Conservation (phyloP, 768 basidiomycete genomes). For the Collybiopsis luxurians region DNA sequence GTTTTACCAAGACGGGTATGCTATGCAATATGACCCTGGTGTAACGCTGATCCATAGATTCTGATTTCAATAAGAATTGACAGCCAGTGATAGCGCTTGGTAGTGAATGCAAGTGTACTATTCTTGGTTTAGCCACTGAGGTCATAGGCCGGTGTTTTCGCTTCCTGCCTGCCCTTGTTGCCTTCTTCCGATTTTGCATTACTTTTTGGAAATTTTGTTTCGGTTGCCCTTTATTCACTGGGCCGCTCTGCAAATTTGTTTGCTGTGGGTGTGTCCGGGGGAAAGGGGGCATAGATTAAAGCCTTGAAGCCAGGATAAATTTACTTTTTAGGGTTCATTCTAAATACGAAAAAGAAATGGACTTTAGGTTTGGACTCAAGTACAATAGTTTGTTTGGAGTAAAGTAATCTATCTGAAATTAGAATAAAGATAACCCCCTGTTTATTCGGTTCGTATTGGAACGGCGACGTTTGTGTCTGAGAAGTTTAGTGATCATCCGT, state of each 20-base stretch:
- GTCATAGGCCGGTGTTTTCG: conserved; percentile 1
- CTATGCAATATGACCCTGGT: no score
- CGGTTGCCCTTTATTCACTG: conserved; percentile 43
- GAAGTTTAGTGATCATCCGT: neutral
- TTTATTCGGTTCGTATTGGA: neutral
- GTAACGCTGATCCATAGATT: no score
- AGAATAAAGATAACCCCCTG: no score
- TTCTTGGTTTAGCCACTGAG: no score
- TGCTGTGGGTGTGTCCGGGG: conserved; percentile 66
- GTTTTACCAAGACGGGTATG: no score
- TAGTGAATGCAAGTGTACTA: no score
- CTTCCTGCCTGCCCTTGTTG: neutral
- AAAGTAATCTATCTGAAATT: no score
- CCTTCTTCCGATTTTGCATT: no score
- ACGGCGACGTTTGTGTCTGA: neutral
- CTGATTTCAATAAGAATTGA: no score
- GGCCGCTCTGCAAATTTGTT: conserved; percentile 27
- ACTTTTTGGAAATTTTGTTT: no score
- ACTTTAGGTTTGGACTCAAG: neutral
- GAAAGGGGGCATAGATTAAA: conserved; percentile 76
- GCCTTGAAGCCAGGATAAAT: neutral
- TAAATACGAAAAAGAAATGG: neutral
- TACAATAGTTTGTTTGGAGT: no score
- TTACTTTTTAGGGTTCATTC: conserved; percentile 1
- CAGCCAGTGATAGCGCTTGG: no score